Percentiles rank a stretch among this genome's conserved stretches.
Conservation (phyloP, 331 rosid species). For the Erythrophleum ivorense region DNA sequence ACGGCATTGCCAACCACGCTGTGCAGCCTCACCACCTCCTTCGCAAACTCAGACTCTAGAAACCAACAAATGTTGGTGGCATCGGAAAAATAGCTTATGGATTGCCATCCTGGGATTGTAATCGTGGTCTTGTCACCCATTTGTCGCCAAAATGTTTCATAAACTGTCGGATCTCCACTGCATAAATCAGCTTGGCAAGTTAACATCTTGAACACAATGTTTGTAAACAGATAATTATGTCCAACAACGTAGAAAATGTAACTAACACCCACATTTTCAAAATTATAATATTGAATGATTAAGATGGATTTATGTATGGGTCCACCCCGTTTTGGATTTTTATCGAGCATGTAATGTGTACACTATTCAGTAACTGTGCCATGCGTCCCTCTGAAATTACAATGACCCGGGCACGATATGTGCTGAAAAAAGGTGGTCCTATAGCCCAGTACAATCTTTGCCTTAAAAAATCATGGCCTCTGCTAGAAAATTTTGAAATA, state of each 20-base stretch:
- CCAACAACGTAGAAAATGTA: neutral
- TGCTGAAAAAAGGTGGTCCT: constrained; percentile 24
- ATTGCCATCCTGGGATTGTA: constrained; percentile 85
- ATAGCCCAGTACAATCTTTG: constrained; percentile 31
- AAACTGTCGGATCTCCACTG: constrained; percentile 96
- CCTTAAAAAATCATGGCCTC: neutral
- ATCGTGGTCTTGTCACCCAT: constrained; percentile 72
- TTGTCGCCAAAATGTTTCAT: constrained; percentile 73
- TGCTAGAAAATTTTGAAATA: neutral
- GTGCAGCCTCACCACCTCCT: constrained; percentile 76
- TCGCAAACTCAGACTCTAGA: constrained; percentile 72
- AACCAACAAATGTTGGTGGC: constrained; percentile 78
- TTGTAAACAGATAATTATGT: neutral
- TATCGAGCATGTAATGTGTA: constrained; percentile 8
- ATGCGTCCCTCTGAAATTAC: constrained; percentile 1
- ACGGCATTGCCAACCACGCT: constrained; percentile 79
- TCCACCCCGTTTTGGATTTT: constrained; percentile 12
- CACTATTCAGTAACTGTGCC: neutral
- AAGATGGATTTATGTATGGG: neutral
- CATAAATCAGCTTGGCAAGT: constrained; percentile 33
- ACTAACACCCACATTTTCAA: neutral
- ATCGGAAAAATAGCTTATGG: constrained; percentile 85
- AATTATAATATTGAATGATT: neutral
- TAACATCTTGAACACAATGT: constrained; percentile 21
- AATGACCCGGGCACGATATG: neutral